Evolutionary conservation across 192 early-diverging fungal genomes (phyloP), one percentile per base, ranked within the genome.

Genomic region (Hyaloraphidium curvatum): DNA sequence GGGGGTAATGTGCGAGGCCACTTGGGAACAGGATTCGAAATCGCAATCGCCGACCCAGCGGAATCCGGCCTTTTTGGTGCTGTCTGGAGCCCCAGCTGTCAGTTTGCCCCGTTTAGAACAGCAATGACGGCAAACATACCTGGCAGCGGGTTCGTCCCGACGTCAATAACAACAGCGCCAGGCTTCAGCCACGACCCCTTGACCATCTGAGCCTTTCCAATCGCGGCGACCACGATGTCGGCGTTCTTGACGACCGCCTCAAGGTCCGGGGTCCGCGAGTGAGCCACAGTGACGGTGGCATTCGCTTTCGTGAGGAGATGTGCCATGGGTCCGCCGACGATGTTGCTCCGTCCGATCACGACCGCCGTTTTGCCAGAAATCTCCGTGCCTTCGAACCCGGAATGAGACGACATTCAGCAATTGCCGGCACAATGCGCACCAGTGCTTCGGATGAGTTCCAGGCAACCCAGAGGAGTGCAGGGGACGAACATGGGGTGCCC

Each of bases 311-410:
- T 83, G 30, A 98, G 74, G 55, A 98, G 70, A 59, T 79, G 71
- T 30, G 87, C 76, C 2, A 92, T 74, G 0, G 94, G 94, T 22
- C 86, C 70, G 31, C 87, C 74, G 16, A 97, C 94, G 65, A 97
- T 89, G 67, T 97, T 94, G 72, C 85, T 87, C 52, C 94, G 84
- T 13, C 94, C 94, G 37, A 97, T 69, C 16, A 97, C 94, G n/a
- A 91, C 90, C 2, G 94, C 94, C 19, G 65, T 62, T 62, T 89
- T 88, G 39, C 91, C 90, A 22, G 67, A 72, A n/a, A 89, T 61
- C 26, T 79, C 59, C 19, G 92, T 67, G 17, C 61, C 65, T 73
- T 26, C 7, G 7, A 11, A n/a, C n/a, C n/a, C n/a, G n/a, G n/a
- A n/a, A n/a, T n/a, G n/a, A n/a, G n/a, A n/a, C n/a, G n/a, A n/a